phyloP scores from a whole-genome alignment of 1,139 yeast genomes.

The Pichia kudriavzevii region DNA sequence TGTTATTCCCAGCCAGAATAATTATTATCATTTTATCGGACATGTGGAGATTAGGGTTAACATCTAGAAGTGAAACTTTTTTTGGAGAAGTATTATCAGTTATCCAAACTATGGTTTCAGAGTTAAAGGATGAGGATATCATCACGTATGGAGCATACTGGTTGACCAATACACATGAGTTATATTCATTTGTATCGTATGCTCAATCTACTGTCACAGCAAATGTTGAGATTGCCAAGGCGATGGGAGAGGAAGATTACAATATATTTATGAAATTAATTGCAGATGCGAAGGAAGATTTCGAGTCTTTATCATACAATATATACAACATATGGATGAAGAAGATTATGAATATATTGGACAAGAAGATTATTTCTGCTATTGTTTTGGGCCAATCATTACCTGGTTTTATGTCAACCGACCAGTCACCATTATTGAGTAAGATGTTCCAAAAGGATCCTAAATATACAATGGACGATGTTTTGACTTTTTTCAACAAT shows the following conservation, averaged over 20 bases:
- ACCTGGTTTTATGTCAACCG: conserved; percentile 94
- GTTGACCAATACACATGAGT: conserved; percentile 94
- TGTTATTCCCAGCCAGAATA: conserved; percentile 92
- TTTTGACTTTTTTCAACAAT: conserved; percentile 80
- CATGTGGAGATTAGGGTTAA: conserved; percentile 97
- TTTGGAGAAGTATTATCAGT: conserved; percentile 85
- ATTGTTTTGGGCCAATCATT: conserved; percentile 89
- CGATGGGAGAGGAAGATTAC: conserved; percentile 86
- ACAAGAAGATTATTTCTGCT: conserved; percentile 88
- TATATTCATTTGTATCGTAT: conserved; percentile 87
- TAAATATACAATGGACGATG: conserved; percentile 90
- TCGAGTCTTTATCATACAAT: conserved; percentile 87
- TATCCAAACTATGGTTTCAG: conserved; percentile 71
- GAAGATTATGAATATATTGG: conserved; percentile 84
- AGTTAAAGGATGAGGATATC: conserved; percentile 74
- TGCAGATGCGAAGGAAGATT: conserved; percentile 88
- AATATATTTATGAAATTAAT: conserved; percentile 85
- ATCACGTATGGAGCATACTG: conserved; percentile 95
- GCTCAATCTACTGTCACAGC: conserved; percentile 87
- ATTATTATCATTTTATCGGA: conserved; percentile 87
- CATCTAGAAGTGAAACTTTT: conserved; percentile 86
- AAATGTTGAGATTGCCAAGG: conserved; percentile 70
- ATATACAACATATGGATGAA: conserved; percentile 98
- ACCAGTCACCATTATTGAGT: conserved; percentile 74
- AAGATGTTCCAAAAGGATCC: conserved; percentile 62